These are phyloP conservation scores for Eucalyptus guilfoylei DNA, from an alignment of 345 rosid genomes.

Conservation along the genomic window DNA sequence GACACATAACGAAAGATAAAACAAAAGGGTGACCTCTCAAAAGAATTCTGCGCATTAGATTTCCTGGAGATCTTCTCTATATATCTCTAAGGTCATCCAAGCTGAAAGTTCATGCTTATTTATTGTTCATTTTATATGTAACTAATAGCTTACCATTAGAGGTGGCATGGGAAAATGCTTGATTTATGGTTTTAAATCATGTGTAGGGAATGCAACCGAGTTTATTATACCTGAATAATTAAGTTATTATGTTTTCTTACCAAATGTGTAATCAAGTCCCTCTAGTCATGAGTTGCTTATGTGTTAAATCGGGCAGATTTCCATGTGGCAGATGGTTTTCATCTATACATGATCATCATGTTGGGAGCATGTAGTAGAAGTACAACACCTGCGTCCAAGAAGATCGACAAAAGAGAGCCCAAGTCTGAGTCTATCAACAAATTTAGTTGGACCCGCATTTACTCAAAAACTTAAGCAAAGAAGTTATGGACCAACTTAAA, in stretches of 20 bases:
- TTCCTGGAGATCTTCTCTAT: neutral
- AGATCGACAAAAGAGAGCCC: no score
- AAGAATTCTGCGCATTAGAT: neutral
- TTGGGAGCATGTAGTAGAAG: no score
- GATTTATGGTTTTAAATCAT: neutral
- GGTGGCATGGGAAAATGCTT: neutral
- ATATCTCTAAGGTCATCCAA: neutral
- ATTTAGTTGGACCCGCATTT: no score
- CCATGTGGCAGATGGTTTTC: neutral
- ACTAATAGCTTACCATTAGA: neutral
- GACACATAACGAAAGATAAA: neutral
- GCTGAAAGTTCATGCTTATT: neutral
- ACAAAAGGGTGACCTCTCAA: neutral
- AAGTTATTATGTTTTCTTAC: no score
- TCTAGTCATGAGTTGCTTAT: neutral
- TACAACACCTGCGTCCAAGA: no score
- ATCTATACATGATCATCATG: no score
- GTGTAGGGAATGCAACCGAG: neutral
- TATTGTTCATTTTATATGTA: neutral
- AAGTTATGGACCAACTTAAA: no score
- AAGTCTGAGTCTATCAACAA: no score
- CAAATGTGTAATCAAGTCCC: no score
- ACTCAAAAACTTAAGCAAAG: no score
- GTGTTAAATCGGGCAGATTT: neutral
- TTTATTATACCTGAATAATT: neutral